Percentiles rank a stretch among this genome's conserved stretches.
These are phyloP conservation scores for Malus domestica DNA, from an alignment of 306 rosid genomes.

Conservation along the genomic window ASM211411v1 NC_041796.1:27539001-27539500, in stretches of 20 bases:
- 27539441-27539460: not conserved
- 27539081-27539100: slow-evolving; percentile 71
- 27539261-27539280: slow-evolving; percentile 55
- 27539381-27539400: not conserved
- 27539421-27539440: not conserved
- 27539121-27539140: slow-evolving; percentile 55
- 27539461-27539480: not conserved
- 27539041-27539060: slow-evolving; percentile 32
- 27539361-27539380: not conserved
- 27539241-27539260: slow-evolving; percentile 37
- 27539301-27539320: slow-evolving; percentile 71
- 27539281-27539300: slow-evolving; percentile 31
- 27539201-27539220: slow-evolving; percentile 49
- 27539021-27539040: slow-evolving; percentile 26
- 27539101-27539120: slow-evolving; percentile 61
- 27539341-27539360: slow-evolving; percentile 9
- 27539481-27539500: not conserved
- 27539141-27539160: slow-evolving; percentile 55
- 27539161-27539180: slow-evolving; percentile 52
- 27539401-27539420: not conserved
- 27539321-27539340: slow-evolving; percentile 44
- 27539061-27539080: slow-evolving; percentile 47
- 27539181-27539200: slow-evolving; percentile 53
- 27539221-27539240: slow-evolving; percentile 28
- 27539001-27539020: slow-evolving; percentile 28